Base-by-base conservation (phyloP, 441 rosid genomes). In the Populus trichocarpa region DNA sequence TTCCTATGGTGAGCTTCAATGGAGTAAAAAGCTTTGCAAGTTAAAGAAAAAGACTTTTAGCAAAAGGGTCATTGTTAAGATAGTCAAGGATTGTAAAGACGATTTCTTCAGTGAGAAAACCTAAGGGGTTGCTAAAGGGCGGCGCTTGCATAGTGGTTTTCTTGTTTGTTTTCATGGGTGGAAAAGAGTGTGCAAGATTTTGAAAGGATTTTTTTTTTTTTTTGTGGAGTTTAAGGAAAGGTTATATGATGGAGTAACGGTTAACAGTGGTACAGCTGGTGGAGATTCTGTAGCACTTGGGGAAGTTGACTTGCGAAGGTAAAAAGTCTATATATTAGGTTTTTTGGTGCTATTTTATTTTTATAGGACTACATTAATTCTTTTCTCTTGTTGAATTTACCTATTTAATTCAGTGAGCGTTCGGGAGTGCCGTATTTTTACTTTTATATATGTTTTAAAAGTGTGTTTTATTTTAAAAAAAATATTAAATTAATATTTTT, bases 51-150 rank as follows among this genome's bases (percentile, higher is more conserved):
- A 20, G 97, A 89, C 72, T 96, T 72, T 73, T 87, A 84, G 90
- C 94, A 23, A 86, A 81, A 4, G 97, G 89, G 82, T 84, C 83
- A 2, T 75, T 26, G 75, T 77, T 40, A 73, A 96, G 86, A 76
- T 78, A 79, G 86, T 96, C 98, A 0, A 96, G 75, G 86, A 96
- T 87, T 10, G 81, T 4, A 89, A 92, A 91, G 26, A 92, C 83
- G 69, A 93, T 83, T 84, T 93, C 97, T 65, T 92, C 97, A 3
- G 95, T 87, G n/a, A 93, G 86, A 50, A 87, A 87, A 84, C 90
- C 90, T 80, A 96, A 89, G 74, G 40, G 16, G 73, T 80, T 79
- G 32, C 79, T 84, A 80, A 83, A 81, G n/a, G 78, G 23, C 33
- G 78, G 25, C 38, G 35, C 10, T 64, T 32, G 6, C n/a, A 8